phyloP scores from a whole-genome alignment of 768 basidiomycete species.

The Suillus luteus region DNA sequence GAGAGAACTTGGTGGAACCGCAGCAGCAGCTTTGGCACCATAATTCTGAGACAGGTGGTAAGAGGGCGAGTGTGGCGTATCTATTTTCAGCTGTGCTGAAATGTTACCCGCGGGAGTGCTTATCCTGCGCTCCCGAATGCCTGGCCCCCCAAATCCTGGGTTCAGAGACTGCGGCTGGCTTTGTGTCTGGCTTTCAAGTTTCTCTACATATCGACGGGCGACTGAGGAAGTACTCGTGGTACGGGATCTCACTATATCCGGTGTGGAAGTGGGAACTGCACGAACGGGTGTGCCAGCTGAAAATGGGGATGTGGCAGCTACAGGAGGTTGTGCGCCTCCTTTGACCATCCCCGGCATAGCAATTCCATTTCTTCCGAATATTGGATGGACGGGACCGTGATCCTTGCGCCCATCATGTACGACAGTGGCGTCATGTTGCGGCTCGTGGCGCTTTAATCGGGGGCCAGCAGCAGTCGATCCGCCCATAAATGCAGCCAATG shows the following conservation, averaged over 20 bases:
- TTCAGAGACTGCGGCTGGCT: constrained; percentile 37
- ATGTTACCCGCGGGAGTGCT: constrained; percentile 43
- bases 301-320: constrained; percentile 12
- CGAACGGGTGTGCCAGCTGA: constrained; percentile 5
- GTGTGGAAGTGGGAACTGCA: constrained; percentile 13
- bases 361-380: constrained; percentile 74
- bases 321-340: constrained; percentile 11
- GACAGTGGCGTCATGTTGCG: constrained; percentile 68
- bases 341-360: constrained; percentile 73
- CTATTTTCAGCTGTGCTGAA: constrained; percentile 21
- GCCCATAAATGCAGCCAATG: constrained; percentile 81
- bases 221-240: constrained; percentile 39
- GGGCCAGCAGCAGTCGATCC: constrained; percentile 70
- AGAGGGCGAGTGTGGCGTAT: constrained; percentile 19
- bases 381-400: constrained; percentile 62
- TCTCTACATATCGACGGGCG: constrained; percentile 38
- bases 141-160: constrained; percentile 25
- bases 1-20: constrained; percentile 9
- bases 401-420: constrained; percentile 64
- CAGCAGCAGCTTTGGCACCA: constrained; percentile 12
- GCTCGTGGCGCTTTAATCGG: constrained; percentile 68
- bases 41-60: constrained; percentile 26
- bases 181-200: constrained; percentile 39
- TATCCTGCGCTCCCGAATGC: constrained; percentile 49
- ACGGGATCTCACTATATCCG: constrained; percentile 29